Evolutionary conservation across 169 alveolate genomes (phyloP).

Genomic region (Plasmodium ovale): DNA sequence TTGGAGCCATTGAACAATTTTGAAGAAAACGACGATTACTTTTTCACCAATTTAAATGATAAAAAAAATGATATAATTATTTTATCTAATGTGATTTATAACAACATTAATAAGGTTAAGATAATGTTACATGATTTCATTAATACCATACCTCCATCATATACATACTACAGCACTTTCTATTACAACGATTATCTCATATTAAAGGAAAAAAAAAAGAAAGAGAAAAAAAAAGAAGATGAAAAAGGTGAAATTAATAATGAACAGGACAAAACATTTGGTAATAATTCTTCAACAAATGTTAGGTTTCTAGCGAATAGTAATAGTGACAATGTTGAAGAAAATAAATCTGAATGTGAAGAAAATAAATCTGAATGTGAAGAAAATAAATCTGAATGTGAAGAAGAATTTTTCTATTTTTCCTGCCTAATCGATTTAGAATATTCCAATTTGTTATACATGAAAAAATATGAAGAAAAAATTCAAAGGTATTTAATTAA

Average conservation of each 20-base stretch:
- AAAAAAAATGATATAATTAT: slow-evolving; percentile 41
- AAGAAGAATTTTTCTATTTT: slow-evolving; percentile 41
- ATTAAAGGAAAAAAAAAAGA: slow-evolving; percentile 33
- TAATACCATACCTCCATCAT: slow-evolving; percentile 70
- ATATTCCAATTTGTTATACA: slow-evolving; percentile 62
- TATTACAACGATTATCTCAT: slow-evolving; percentile 24
- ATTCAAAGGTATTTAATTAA: slow-evolving; percentile 33
- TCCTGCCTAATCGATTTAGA: slow-evolving; percentile 62
- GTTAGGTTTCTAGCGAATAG: no score
- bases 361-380: not conserved
- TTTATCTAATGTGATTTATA: slow-evolving; percentile 56
- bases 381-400: not conserved
- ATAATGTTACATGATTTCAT: slow-evolving; percentile 49
- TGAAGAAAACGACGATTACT: slow-evolving; percentile 37
- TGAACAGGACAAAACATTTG: not conserved
- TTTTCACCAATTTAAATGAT: slow-evolving; percentile 39
- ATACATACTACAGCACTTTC: slow-evolving; percentile 49
- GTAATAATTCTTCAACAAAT: not conserved
- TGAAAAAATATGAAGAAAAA: slow-evolving; percentile 70
- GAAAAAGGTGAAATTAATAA: not conserved
- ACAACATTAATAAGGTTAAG: slow-evolving; percentile 34
- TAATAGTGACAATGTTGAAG: not conserved
- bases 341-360: not conserved
- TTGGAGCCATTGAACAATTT: slow-evolving; percentile 47
- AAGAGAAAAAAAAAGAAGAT: slow-evolving; percentile 2